Evolutionary conservation across 176 grass and related monocot genomes (phyloP), one percentile per base, ranked within the genome.

Genomic region (Juncus effusus): DNA sequence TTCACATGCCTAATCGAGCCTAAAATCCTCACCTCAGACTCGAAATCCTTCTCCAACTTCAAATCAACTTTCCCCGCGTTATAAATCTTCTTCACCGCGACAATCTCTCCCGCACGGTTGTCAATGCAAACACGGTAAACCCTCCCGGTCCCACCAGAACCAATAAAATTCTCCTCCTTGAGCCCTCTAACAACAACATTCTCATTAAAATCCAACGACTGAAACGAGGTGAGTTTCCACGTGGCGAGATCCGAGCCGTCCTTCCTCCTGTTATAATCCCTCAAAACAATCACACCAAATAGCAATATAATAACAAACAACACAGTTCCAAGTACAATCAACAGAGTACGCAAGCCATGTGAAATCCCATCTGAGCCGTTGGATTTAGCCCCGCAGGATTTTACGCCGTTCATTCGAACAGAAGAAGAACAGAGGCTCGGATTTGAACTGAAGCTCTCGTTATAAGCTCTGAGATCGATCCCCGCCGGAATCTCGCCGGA

Each of bases 141-240:
- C 61, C 68, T 61, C 4, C 94, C 88, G 0, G 81, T 77, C 0
- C 88, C 88, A 55, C 94, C 88, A 49, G 75, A 53, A 55, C 88
- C 88, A 42, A 99, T 39, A 37, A 84, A 42, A 61, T 87, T 99
- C 6, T 99, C 88, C 64, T 99, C 88, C 4, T 42, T 76, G 11
- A 99, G 73, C 2, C 68, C 85, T 6, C 61, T 71, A 10, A 84
- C 36, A n/a, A 99, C 69, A 59, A 60, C 38, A 1, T 76, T 62
- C 63, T 86, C 85, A 2, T 62, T 56, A 47, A 99, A 89, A 36
- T 77, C 73, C 51, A 97, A 40, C 40, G 19, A 12, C 40, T 93
- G 83, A 74, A 89, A 99, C 38, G 94, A 78, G 51, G 85, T 99
- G 0, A 93, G 51, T 64, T 89, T 93, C 94, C 85, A 99, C 38